phyloP scores from a whole-genome alignment of 2,329 filamentous ascomycete species.

The Cercospora zeae-maydis region DNA sequence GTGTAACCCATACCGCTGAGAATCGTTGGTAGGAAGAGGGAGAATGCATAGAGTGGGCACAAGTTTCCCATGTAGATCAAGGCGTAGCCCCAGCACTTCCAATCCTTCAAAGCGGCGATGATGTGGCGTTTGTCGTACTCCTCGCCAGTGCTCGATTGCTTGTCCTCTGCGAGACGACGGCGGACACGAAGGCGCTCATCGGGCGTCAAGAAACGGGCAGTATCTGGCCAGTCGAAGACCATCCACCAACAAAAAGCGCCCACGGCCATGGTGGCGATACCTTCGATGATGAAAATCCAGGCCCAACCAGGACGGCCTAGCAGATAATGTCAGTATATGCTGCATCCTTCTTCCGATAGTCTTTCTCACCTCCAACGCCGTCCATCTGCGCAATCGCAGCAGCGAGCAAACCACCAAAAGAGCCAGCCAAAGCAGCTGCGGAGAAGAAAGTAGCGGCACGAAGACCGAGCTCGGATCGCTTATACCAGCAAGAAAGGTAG shows the following conservation, averaged over 20 bases:
- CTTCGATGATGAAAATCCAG: constrained; percentile 51
- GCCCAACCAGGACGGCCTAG: constrained; percentile 8
- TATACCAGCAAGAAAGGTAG: constrained; percentile 82
- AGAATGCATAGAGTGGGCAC: constrained; percentile 33
- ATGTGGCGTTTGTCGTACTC: constrained; percentile 30
- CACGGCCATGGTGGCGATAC: constrained; percentile 63
- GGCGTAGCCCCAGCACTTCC: constrained; percentile 70
- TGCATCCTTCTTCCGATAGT: constrained; percentile 36
- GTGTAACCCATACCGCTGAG: constrained; percentile 46
- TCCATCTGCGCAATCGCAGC: constrained; percentile 69
- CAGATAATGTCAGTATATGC: not conserved
- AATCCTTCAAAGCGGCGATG: constrained; percentile 58
- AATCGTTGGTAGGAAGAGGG: constrained; percentile 35
- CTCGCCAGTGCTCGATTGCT: constrained; percentile 26
- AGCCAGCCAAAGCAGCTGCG: constrained; percentile 73
- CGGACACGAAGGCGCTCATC: constrained; percentile 34
- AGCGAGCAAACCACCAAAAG: constrained; percentile 70
- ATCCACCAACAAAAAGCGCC: constrained; percentile 36
- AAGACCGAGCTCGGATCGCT: constrained; percentile 67
- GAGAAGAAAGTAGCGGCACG: constrained; percentile 74
- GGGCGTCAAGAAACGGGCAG: constrained; percentile 55
- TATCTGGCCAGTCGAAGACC: constrained; percentile 55
- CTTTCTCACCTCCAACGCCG: constrained; percentile 53
- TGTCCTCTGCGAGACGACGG: constrained; percentile 29
- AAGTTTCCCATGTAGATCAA: constrained; percentile 55